Conservation (phyloP, 2,329 filamentous ascomycete species). For the Monosporascus sp. region DNA sequence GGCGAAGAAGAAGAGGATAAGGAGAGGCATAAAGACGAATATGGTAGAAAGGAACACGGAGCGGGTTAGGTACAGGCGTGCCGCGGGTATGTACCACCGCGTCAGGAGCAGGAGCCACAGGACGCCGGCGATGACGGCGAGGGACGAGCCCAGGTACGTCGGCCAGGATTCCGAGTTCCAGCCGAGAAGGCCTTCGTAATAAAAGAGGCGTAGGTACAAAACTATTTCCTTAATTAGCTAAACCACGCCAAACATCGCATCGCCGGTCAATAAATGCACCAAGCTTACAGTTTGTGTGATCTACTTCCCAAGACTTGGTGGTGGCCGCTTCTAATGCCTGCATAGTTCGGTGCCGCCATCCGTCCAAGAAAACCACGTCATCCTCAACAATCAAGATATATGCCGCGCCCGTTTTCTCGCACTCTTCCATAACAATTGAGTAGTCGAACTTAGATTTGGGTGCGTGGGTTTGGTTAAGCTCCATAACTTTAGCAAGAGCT, state of each 20-base stretch:
- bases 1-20: slow-evolving; percentile 18
- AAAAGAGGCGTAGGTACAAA: slow-evolving; percentile 19
- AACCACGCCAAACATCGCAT: not conserved
- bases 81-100: slow-evolving; percentile 8
- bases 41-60: slow-evolving; percentile 8
- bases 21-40: slow-evolving; percentile 15
- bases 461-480: not conserved
- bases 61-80: slow-evolving; percentile 6
- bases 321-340: slow-evolving; percentile 12
- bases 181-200: slow-evolving; percentile 17
- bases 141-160: slow-evolving; percentile 11
- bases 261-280: not conserved
- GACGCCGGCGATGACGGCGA: slow-evolving; percentile 7
- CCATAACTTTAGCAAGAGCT: not conserved
- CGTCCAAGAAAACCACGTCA: slow-evolving; percentile 20
- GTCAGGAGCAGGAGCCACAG: slow-evolving; percentile 6
- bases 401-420: slow-evolving; percentile 33
- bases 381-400: slow-evolving; percentile 21
- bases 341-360: slow-evolving; percentile 18
- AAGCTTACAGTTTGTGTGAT: slow-evolving; percentile 13
- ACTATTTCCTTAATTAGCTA: slow-evolving; percentile 5
- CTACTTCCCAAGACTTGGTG: slow-evolving; percentile 13
- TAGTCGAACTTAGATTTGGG: slow-evolving; percentile 25
- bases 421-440: slow-evolving; percentile 43
- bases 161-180: slow-evolving; percentile 22